These are phyloP conservation scores for Microglena sp. DNA, from an alignment of 139 green algal genomes.

Conservation along the genomic window DNA sequence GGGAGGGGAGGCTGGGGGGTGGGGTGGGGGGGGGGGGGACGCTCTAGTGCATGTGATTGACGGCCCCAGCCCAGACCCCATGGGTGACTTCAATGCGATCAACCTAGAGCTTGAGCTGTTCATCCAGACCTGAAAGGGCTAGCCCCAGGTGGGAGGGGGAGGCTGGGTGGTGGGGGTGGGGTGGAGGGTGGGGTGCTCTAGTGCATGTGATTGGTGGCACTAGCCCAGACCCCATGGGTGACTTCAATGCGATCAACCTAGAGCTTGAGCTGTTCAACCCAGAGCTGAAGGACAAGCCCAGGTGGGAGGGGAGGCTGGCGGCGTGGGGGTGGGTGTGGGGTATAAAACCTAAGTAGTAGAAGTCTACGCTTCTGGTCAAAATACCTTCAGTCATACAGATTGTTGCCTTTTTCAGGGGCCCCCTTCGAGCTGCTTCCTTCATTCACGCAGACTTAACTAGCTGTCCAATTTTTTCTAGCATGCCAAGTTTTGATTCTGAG, in stretches of 20 bases:
- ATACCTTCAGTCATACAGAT: too few species aligned
- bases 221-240: conserved; percentile 73
- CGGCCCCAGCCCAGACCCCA: conserved; percentile 76
- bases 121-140: conserved; percentile 68
- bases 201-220: conserved; percentile 92
- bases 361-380: too few species aligned
- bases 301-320: background rate
- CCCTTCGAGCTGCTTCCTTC: background rate
- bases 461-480: background rate
- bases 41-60: conserved; percentile 92
- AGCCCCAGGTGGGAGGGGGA: conserved; percentile 35
- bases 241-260: conserved; percentile 74
- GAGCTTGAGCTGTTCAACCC: conserved; percentile 91
- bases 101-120: conserved; percentile 88
- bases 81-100: conserved; percentile 84
- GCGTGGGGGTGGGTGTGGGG: background rate
- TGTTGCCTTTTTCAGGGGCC: background rate
- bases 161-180: background rate
- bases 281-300: conserved; percentile 69
- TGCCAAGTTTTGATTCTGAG: too few species aligned
- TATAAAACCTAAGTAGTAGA: background rate
- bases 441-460: too few species aligned
- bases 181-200: conserved; percentile 35
- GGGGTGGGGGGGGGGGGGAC: background rate
- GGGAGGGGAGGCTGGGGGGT: too few species aligned